Base-by-base conservation (phyloP, 179 eudicot genomes). In the Gypsophila paniculata region DNA sequence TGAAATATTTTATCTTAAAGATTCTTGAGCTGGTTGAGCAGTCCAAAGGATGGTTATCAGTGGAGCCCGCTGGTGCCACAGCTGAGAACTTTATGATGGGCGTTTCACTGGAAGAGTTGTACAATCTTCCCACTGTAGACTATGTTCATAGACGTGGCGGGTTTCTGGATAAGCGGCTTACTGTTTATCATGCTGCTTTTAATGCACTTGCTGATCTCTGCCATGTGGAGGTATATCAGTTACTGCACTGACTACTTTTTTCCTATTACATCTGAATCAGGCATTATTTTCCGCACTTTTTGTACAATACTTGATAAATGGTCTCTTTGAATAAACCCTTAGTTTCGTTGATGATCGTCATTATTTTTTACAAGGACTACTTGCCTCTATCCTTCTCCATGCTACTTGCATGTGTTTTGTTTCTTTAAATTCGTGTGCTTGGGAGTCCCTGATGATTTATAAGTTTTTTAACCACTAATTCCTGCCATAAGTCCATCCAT, bases 1-100 rank as follows among this genome's bases (percentile, higher is more conserved):
- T 77, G 68, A 19, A 49, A 42, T 19, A 48, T 18, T 79, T 57
- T 58, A 29, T 70, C 63, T 74, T 68, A 51, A 65, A 93, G 98
- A 91, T 93, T 75, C 71, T 91, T 57, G 98, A 91, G 88, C 91
- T 91, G 76, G 94, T 93, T 78, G 89, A 93, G 85, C 91, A 91
- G 82, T 93, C 98, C 58, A 93, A 91, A 78, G 97, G 96, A 61
- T 93, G 98, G 98, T 86, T 91, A 5, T 72, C 88, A 48, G 85
- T 84, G 15, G 96, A 91, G 73, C 70, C 69, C 46, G n/a, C 86
- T 51, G 78, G 76, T 66, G 80, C 77, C 46, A 84, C 46, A 71
- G 88, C 97, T 73, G 96, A 91, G 75, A 89, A 86, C 76, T 80
- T 86, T 46, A 85, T 89, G 97, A 86, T 83, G 85, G 90, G 88